These are phyloP conservation scores for Dendrostoma leiphaemia DNA, from an alignment of 2,329 filamentous ascomycete genomes.

Conservation along the genomic window DNA sequence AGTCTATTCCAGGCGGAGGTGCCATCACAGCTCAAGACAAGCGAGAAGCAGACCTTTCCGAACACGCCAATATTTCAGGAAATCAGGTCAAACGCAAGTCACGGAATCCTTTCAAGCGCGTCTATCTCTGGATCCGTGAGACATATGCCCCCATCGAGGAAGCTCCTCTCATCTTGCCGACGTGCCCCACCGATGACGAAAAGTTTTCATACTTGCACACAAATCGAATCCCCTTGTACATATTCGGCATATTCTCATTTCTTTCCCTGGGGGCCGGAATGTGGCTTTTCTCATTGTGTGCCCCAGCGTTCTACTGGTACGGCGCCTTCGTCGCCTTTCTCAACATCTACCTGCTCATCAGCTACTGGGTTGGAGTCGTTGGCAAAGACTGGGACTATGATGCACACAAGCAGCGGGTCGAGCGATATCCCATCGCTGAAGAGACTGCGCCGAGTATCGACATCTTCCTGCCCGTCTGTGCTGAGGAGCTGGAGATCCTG, in stretches of 20 bases:
- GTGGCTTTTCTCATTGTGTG: conserved; percentile 39
- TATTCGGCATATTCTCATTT: conserved; percentile 38
- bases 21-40: conserved; percentile 6
- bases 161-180: conserved; percentile 33
- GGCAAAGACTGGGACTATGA: conserved; percentile 37
- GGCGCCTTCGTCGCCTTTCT: conserved; percentile 36
- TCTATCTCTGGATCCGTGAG: conserved; percentile 26
- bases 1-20: conserved; percentile 14
- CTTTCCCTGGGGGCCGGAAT: conserved; percentile 38
- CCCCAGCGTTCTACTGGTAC: conserved; percentile 36
- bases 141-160: conserved; percentile 34
- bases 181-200: conserved; percentile 36
- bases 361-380: conserved; percentile 37
- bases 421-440: conserved; percentile 30
- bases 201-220: conserved; percentile 38
- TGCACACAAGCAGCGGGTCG: conserved; percentile 30
- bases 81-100: conserved; percentile 8
- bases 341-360: conserved; percentile 39
- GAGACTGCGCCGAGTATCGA: conserved; percentile 36
- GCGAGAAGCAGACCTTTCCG: conserved; percentile 9
- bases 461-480: conserved; percentile 40
- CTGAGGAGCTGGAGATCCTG: conserved; percentile 38
- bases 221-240: conserved; percentile 37
- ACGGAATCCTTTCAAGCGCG: conserved; percentile 24
- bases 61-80: neutral